These are phyloP conservation scores for Porcisia hertigi DNA, from an alignment of 208 protist genomes.

Conservation along the genomic window DNA sequence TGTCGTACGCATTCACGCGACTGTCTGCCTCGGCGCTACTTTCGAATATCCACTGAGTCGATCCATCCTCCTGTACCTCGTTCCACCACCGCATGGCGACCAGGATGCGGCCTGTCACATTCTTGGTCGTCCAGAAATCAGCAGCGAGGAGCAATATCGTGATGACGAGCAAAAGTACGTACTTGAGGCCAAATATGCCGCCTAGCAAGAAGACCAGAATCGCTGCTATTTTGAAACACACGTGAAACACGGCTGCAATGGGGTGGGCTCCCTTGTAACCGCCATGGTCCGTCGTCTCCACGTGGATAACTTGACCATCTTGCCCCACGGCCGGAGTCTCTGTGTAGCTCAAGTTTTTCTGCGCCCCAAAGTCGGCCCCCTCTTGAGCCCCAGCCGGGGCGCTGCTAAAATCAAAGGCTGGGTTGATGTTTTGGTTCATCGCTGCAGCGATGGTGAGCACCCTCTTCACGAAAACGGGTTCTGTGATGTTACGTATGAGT, in stretches of 20 bases:
- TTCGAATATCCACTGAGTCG: conserved; percentile 94
- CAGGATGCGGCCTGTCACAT: conserved; percentile 93
- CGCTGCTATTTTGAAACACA: conserved; percentile 83
- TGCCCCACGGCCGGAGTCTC: background rate
- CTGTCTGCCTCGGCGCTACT: conserved; percentile 65
- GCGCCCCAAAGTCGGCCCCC: background rate
- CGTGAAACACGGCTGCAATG: conserved; percentile 85
- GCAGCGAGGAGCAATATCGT: conserved; percentile 85
- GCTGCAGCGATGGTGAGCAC: background rate
- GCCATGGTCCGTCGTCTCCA: conserved; percentile 21
- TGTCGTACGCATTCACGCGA: conserved; percentile 79
- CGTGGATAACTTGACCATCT: conserved; percentile 15
- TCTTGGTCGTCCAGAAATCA: conserved; percentile 97
- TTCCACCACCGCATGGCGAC: conserved; percentile 96
- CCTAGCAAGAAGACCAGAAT: conserved; percentile 85
- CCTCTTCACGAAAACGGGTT: background rate
- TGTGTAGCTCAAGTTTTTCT: background rate
- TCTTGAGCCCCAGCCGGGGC: background rate
- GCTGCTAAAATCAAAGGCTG: conserved; percentile 15
- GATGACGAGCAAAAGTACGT: conserved; percentile 86
- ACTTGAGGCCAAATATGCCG: conserved; percentile 54
- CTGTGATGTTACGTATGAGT: background rate
- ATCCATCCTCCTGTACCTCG: conserved; percentile 92
- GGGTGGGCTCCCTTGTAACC: conserved; percentile 86
- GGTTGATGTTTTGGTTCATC: conserved; percentile 18